Conservation (phyloP, 2,329 filamentous ascomycete species). For the Fusarium nematophilum region DNA sequence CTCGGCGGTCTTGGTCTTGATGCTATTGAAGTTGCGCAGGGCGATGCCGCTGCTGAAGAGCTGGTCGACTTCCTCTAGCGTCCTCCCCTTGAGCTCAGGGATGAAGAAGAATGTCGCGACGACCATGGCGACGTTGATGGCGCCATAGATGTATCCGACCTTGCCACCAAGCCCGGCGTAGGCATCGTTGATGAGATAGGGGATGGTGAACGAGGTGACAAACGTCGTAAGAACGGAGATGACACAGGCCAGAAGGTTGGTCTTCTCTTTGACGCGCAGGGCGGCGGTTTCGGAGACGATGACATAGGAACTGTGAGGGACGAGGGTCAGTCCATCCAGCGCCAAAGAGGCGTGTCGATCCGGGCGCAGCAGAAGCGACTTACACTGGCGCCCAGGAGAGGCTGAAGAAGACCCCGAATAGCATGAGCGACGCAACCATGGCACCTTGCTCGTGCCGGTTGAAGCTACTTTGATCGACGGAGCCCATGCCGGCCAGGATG, state of each 20-base stretch:
- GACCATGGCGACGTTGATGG: constrained; percentile 51
- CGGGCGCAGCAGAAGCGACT: too few species aligned
- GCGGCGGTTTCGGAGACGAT: constrained; percentile 42
- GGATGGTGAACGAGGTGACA: constrained; percentile 49
- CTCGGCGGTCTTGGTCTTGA: neutral
- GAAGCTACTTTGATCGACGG: constrained; percentile 49
- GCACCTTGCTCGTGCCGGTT: neutral
- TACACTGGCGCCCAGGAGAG: constrained; percentile 45
- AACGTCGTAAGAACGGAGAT: constrained; percentile 47
- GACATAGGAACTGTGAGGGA: too few species aligned
- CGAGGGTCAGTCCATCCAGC: too few species aligned
- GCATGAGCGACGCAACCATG: constrained; percentile 41
- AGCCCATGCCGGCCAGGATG: constrained; percentile 45
- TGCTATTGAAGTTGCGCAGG: constrained; percentile 25
- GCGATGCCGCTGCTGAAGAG: constrained; percentile 33
- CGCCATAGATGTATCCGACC: constrained; percentile 54
- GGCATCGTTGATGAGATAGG: constrained; percentile 50
- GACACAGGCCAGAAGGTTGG: constrained; percentile 42
- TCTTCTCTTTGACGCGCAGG: constrained; percentile 46
- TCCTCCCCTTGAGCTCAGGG: constrained; percentile 56
- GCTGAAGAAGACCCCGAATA: constrained; percentile 41
- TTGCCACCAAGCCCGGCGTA: constrained; percentile 51
- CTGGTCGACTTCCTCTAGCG: constrained; percentile 39
- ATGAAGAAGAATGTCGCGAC: constrained; percentile 56
- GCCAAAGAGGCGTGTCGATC: too few species aligned